Evolutionary conservation across 169 alveolate genomes (phyloP).

Genomic region (Cryptosporidium baileyi): DNA sequence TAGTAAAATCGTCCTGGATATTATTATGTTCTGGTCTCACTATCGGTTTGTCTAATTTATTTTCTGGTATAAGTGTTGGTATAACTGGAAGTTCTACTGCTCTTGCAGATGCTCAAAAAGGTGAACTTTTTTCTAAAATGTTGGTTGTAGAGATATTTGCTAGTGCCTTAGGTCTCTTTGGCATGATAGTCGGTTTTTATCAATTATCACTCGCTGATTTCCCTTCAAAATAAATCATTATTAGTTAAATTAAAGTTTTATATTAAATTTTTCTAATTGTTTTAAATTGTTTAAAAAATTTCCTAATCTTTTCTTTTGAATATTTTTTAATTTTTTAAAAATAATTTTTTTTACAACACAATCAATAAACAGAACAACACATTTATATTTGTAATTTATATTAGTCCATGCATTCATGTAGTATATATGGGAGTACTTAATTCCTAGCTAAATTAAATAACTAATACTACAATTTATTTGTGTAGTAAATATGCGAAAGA

Average conservation of each 20-base stretch:
- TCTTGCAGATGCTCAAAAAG: constrained; percentile 98
- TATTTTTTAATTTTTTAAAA: too few relatives aligned
- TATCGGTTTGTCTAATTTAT: constrained; percentile 98
- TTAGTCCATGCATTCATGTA: too few relatives aligned
- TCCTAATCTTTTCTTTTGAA: too few relatives aligned
- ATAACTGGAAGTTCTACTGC: constrained; percentile 99
- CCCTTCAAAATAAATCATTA: constrained; percentile 27
- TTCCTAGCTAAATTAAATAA: too few relatives aligned
- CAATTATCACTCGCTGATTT: constrained; percentile 72
- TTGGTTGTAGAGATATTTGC: constrained; percentile 99
- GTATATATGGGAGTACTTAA: too few relatives aligned
- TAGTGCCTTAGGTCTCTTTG: constrained; percentile 96
- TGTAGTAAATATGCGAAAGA: too few relatives aligned
- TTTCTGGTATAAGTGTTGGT: constrained; percentile 99
- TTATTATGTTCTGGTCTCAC: constrained; percentile 96
- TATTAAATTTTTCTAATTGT: too few relatives aligned
- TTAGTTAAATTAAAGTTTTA: too few relatives aligned
- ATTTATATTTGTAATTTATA: background rate
- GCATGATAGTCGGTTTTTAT: constrained; percentile 91
- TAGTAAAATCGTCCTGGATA: constrained; percentile 92
- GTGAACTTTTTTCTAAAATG: constrained; percentile 98
- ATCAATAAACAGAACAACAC: background rate
- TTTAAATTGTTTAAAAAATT: too few relatives aligned
- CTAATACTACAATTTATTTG: too few relatives aligned
- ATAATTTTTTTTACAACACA: background rate